A percentile compares a stretch with the other conserved stretches of the same genome.
Evolutionary conservation across 75 land plant species (phyloP).

Genomic region (Picea sitchensis): DNA sequence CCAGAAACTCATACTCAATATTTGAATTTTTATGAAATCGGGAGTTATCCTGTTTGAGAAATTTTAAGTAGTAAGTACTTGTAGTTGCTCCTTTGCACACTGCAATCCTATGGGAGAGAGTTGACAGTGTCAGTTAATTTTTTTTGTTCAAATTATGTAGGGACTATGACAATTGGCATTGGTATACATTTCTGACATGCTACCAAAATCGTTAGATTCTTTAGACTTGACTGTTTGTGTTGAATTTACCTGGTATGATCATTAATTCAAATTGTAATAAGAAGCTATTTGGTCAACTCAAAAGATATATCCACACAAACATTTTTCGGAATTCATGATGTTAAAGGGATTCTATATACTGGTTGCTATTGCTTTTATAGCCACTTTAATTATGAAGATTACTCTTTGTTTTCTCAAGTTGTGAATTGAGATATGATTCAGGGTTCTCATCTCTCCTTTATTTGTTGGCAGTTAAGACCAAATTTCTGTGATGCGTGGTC

Average conservation of each 20-base stretch:
- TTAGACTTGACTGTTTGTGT: neutral
- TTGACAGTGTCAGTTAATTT: neutral
- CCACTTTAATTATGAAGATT: neutral
- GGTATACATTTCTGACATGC: neutral
- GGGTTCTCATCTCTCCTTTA: neutral
- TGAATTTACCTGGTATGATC: too few species aligned
- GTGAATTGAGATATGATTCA: neutral
- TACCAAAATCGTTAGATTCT: neutral
- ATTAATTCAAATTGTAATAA: too few species aligned
- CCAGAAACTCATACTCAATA: too few species aligned
- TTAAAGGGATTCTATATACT: neutral
- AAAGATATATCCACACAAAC: neutral
- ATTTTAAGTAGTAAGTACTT: neutral
- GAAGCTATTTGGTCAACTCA: neutral
- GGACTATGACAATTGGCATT: neutral
- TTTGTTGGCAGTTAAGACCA: slow-evolving; percentile 35
- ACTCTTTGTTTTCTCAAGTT: neutral
- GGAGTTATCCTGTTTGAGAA: too few species aligned
- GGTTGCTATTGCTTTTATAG: neutral
- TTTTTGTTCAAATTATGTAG: neutral
- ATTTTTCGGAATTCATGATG: neutral
- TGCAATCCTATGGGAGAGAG: neutral
- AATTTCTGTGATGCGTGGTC: slow-evolving; percentile 61
- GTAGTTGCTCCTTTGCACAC: neutral
- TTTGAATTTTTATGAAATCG: too few species aligned